Conservation (phyloP, 2,329 filamentous ascomycete species). For the Colletotrichum spinosum region DNA sequence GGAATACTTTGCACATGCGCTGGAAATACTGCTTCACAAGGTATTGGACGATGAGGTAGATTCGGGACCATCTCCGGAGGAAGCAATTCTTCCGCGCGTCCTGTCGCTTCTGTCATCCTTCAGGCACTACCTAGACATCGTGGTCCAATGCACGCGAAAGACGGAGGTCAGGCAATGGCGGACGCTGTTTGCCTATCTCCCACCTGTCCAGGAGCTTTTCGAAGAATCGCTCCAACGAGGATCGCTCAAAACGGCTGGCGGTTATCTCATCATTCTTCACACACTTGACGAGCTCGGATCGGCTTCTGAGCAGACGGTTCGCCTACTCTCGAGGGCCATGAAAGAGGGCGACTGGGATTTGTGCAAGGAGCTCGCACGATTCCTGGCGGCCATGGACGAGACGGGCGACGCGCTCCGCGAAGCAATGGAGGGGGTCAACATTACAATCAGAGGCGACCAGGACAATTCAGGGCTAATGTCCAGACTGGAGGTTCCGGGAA, state of each 20-base stretch:
- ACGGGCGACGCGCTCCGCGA: constrained; percentile 82
- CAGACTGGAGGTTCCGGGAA: constrained; percentile 33
- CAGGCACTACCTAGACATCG: constrained; percentile 90
- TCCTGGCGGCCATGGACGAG: constrained; percentile 91
- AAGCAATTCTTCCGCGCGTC: constrained; percentile 73
- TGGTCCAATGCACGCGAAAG: constrained; percentile 96
- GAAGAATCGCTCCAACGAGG: constrained; percentile 90
- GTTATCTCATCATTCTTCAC: constrained; percentile 95
- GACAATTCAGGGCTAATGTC: constrained; percentile 31
- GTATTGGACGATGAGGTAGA: constrained; percentile 97
- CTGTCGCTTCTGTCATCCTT: constrained; percentile 77
- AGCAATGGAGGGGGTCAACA: constrained; percentile 73
- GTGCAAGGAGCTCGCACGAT: constrained; percentile 94
- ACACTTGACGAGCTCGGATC: constrained; percentile 78
- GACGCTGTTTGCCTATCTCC: constrained; percentile 91
- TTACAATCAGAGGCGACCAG: constrained; percentile 43
- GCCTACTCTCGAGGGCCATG: constrained; percentile 84
- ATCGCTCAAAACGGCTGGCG: constrained; percentile 92
- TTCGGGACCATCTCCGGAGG: constrained; percentile 69
- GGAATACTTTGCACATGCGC: constrained; percentile 91
- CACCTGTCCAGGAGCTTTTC: constrained; percentile 90
- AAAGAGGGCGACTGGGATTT: constrained; percentile 92
- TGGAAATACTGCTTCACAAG: constrained; percentile 92
- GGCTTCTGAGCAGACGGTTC: constrained; percentile 81
- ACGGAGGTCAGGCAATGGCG: constrained; percentile 96